Conservation (phyloP, 169 alveolate species). For the Plasmodium gallinaceum region DNA sequence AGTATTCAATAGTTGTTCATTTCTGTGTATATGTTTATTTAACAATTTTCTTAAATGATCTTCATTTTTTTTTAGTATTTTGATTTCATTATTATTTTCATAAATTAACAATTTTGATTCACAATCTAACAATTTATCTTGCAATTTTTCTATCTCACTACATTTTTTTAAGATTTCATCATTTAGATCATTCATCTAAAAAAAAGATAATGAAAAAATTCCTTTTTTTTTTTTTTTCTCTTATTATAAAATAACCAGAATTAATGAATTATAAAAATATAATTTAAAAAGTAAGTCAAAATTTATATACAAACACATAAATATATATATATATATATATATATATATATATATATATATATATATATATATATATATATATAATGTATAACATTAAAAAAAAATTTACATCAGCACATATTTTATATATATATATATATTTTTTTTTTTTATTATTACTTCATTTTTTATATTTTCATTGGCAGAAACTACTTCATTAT, state of each 20-base stretch:
- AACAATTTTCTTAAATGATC: conserved; percentile 38
- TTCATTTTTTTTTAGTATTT: conserved; percentile 60
- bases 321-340: conserved; percentile 4
- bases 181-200: conserved; percentile 32
- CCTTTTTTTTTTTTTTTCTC: too few species aligned
- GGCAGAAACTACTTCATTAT: conserved; percentile 26
- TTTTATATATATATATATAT: neutral
- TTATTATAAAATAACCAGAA: too few species aligned
- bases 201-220: neutral
- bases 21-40: conserved; percentile 55
- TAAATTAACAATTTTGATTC: conserved; percentile 62
- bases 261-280: too few species aligned
- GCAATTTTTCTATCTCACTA: conserved; percentile 56
- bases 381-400: neutral
- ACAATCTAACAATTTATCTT: conserved; percentile 49
- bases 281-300: neutral
- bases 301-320: neutral
- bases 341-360: neutral
- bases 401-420: neutral
- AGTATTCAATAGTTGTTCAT: conserved; percentile 56
- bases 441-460: neutral
- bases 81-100: conserved; percentile 63
- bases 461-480: conserved; percentile 56
- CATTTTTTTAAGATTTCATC: conserved; percentile 48
- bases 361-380: neutral